Base-by-base conservation (phyloP, 495 filamentous ascomycete species). In the Friedmanniomyces endolithicus region DNA sequence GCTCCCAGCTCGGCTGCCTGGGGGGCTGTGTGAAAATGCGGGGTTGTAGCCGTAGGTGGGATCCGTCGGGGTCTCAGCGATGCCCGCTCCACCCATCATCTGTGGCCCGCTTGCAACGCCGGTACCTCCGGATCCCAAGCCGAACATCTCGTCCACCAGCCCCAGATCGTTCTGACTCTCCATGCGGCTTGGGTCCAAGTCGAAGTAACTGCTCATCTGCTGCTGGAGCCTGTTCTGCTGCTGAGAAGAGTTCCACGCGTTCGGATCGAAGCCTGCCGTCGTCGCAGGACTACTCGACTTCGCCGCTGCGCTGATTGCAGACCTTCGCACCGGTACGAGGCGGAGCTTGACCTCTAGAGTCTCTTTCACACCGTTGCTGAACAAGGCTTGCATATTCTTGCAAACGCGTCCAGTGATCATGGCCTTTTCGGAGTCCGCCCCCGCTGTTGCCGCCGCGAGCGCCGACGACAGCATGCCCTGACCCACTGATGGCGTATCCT, bases 401-500 rank as follows among this genome's bases (percentile, higher is more conserved):
- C 84, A 88, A 45, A 98, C 85, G 14, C 88, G 84, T 23, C 92
- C 92, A 11, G 94, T 97, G 53, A 98, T 81, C 65, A 95, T 78
- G 44, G 88, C 82, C 27, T 80, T 75, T 0, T 79, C 83, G 56
- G 82, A 75, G 57, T 76, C 73, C 52, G 75, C 77, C 33, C 75
- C 76, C 11, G 77, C 72, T 34, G 75, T 75, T 7, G 78, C 65
- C 11, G 78, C 79, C 31, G 82, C 81, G 48, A 98, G 75, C 31
- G 82, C 82, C 80, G 85, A 85, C 54, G 92, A 97, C 22, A 98
- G 76, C 86, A 97, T 87, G 52, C 92, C 92, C 67, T 96, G 94
- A 17, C 92, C 92, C 11, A 96, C 90, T 53, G 96, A 78, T 45
- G 92, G 92, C 6, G 82, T 85, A 58, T 95, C 89, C 53, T 85